Conservation (phyloP, 306 rosid genomes). For the Echinosophora koreensis region DNA sequence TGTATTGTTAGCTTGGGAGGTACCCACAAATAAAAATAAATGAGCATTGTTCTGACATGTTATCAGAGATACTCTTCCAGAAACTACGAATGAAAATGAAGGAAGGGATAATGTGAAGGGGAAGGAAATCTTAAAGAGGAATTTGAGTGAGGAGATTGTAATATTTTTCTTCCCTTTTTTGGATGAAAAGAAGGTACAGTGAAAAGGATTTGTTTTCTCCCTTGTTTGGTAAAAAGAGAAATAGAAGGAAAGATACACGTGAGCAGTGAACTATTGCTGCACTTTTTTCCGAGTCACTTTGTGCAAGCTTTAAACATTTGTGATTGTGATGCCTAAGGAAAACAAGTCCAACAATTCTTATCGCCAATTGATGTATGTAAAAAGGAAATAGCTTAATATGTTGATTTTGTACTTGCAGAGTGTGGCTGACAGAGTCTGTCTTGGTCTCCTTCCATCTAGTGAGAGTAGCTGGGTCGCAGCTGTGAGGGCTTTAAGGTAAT, state of each 20-base stretch:
- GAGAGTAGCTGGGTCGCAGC: constrained; percentile 91
- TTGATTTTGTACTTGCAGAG: constrained; percentile 57
- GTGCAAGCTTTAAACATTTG: constrained; percentile 1
- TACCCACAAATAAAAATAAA: background rate
- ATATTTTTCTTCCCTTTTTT: constrained; percentile 11
- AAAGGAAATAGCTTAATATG: constrained; percentile 18
- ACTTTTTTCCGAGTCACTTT: constrained; percentile 23
- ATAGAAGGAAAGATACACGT: constrained; percentile 12
- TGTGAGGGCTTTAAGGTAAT: constrained; percentile 84
- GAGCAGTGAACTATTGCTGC: constrained; percentile 12
- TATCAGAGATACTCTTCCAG: background rate
- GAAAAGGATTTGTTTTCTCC: constrained; percentile 21
- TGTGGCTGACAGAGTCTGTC: constrained; percentile 92
- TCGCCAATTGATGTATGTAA: constrained; percentile 8
- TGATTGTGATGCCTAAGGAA: background rate
- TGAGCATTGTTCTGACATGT: constrained; percentile 4
- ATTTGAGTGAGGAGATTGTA: constrained; percentile 13
- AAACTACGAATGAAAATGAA: background rate
- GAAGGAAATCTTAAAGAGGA: constrained; percentile 19
- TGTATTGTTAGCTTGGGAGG: background rate
- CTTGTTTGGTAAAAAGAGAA: constrained; percentile 2
- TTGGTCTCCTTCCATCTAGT: constrained; percentile 94
- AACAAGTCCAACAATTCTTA: background rate
- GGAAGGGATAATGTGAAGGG: constrained; percentile 6
- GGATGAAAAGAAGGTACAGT: constrained; percentile 12